phyloP scores from a whole-genome alignment of 176 grass and related monocot genomes.

The Alloteropsis semialata region DNA sequence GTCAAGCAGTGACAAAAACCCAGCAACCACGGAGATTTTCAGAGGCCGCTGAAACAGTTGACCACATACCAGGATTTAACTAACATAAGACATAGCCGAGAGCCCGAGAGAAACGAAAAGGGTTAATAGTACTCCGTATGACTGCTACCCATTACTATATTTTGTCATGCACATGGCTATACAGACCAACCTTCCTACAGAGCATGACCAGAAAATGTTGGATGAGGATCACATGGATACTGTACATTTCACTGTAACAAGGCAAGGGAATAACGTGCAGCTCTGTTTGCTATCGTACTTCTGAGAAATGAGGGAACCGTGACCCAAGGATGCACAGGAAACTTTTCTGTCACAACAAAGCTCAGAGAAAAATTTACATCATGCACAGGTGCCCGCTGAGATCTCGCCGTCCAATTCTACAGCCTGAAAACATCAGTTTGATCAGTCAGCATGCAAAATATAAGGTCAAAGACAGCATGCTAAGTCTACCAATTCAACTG shows the following conservation, averaged over 20 bases:
- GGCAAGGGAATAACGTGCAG: background rate
- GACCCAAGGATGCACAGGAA: background rate
- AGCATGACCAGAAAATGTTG: background rate
- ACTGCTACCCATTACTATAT: background rate
- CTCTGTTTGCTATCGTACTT: background rate
- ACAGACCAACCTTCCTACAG: background rate
- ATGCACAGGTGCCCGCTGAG: background rate
- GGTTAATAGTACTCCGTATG: background rate
- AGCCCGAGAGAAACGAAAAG: too few species aligned
- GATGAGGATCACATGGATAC: background rate
- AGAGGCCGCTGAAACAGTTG: background rate
- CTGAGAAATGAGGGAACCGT: background rate
- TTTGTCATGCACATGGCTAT: background rate
- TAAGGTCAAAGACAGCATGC: background rate
- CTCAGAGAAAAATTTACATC: background rate
- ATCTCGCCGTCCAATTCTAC: conserved; percentile 14
- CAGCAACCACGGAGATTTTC: background rate
- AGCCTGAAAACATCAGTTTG: conserved; percentile 36
- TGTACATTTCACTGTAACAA: background rate
- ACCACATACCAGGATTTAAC: too few species aligned
- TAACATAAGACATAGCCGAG: background rate
- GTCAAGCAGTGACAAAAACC: background rate
- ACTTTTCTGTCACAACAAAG: background rate
- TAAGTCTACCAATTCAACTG: background rate
- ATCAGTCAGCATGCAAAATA: conserved; percentile 16